Evolutionary conservation across 163 green algal species (phyloP).

Genomic region (Coccomyxa subellipsoidea): DNA sequence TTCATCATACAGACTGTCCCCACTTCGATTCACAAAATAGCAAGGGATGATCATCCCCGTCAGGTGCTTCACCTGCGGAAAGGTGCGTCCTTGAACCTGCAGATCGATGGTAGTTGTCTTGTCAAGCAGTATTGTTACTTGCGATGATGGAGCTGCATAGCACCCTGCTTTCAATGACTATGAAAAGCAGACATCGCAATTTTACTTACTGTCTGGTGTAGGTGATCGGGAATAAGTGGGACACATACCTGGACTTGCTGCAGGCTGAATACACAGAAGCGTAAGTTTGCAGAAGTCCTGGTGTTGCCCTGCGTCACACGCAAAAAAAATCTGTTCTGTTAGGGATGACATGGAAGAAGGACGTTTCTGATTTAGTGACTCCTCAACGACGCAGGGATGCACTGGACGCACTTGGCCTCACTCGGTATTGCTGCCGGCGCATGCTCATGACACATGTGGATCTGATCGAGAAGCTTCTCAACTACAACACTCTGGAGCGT

Average conservation of each 20-base stretch:
- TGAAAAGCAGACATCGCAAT: neutral
- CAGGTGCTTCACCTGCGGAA: slow-evolving; percentile 98
- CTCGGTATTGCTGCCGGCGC: slow-evolving; percentile 95
- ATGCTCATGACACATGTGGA: slow-evolving; percentile 99
- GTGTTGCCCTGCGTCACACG: no score
- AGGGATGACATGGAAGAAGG: no score
- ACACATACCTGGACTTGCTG: slow-evolving; percentile 96
- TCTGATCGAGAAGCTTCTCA: slow-evolving; percentile 98
- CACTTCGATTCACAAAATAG: neutral
- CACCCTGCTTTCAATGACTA: neutral
- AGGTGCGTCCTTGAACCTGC: slow-evolving; percentile 52
- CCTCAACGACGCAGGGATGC: slow-evolving; percentile 70
- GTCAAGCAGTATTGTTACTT: neutral
- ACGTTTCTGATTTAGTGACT: neutral
- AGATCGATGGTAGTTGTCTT: neutral
- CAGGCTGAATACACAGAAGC: slow-evolving; percentile 93
- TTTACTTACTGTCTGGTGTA: slow-evolving; percentile 30
- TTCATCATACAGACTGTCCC: neutral
- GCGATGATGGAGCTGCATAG: neutral
- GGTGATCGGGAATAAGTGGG: slow-evolving; percentile 99
- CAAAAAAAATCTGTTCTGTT: no score
- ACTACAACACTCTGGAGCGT: slow-evolving; percentile 91
- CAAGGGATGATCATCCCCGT: slow-evolving; percentile 96
- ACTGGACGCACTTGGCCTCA: slow-evolving; percentile 88
- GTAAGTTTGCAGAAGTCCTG: slow-evolving; percentile 49